Base-by-base conservation (phyloP, 768 basidiomycete genomes). In the Grammothele lineata region DNA sequence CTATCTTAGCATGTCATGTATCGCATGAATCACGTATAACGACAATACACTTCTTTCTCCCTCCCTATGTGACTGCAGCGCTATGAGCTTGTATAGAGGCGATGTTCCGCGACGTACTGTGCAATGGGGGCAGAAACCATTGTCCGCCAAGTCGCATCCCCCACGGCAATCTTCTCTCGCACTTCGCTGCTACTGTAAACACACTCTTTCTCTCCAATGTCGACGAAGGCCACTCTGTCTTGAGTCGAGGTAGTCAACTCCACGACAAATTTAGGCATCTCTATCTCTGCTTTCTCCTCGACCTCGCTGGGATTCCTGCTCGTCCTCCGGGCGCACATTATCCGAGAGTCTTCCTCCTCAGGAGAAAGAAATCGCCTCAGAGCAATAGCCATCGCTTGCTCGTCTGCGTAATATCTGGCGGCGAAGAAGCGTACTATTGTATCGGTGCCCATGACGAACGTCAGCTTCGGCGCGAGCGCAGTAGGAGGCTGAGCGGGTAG, bases 381-480 rank as follows among this genome's bases (percentile, higher is more conserved):
- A 3, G 80, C 70, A 3, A 49, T 45, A 43, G 66, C 56, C 87
- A 93, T 92, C 7, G 65, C 69, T 7, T 66, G 60, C 43, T 64
- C 64, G 11, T 71, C 68, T 40, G 69, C 61, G 50, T 95, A 96
- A 62, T 91, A 95, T 18, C 77, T 77, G 0, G 83, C 78, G 1
- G 81, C 74, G 43, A 93, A 78, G 47, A 95, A 74, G 6, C 93
- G 82, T 46, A 81, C 77, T 37, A 97, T 74, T 2, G 94, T 97
- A 60, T 96, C 94, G 37, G 80, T 76, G 5, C 94, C 93, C 47
- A 91, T 69, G 22, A 92, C 67, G 62, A 92, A 92, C 1, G 78
- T 76, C 17, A 93, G 65, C 48, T 76, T 72, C 3, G 23, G 45
- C 11, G 18, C 50, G 23, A 42, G 48, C 30, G 47, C 51, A 43